phyloP scores from a whole-genome alignment of 805 yeast genomes.

The Saturnispora silvae region DNA sequence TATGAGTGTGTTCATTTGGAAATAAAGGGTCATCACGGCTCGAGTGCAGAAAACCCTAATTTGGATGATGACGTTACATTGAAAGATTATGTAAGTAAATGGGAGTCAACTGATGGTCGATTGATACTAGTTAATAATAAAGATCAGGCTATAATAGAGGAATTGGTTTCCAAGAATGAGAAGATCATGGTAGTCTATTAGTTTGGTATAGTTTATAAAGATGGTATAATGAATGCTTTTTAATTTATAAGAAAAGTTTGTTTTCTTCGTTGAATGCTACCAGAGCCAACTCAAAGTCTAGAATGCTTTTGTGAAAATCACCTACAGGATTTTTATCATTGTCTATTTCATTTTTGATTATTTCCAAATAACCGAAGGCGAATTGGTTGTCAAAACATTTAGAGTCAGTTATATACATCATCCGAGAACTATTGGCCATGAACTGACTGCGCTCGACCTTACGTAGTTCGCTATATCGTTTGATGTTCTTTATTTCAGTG shows the following conservation, averaged over 20 bases:
- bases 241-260: not conserved
- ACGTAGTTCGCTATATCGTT: not conserved
- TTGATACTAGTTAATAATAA: slow-evolving; percentile 15
- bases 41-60: not conserved
- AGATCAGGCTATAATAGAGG: slow-evolving; percentile 10
- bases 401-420: not conserved
- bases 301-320: slow-evolving; percentile 1
- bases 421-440: not conserved
- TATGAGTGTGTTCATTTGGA: slow-evolving; percentile 2
- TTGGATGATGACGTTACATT: slow-evolving; percentile 5
- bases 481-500: slow-evolving; percentile 2
- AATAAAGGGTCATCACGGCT: not conserved
- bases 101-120: slow-evolving; percentile 12
- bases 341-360: not conserved
- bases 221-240: too few relatives aligned
- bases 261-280: slow-evolving; percentile 8
- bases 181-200: slow-evolving; percentile 20
- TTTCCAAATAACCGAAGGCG: slow-evolving; percentile 5
- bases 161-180: slow-evolving; percentile 15
- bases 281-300: slow-evolving; percentile 2
- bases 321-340: not conserved
- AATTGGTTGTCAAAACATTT: slow-evolving; percentile 1
- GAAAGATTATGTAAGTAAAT: slow-evolving; percentile 2
- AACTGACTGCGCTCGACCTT: slow-evolving; percentile 1
- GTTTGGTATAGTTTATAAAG: not conserved